Conservation (phyloP, 2,329 filamentous ascomycete species). For the Paramyrothecium sp. region DNA sequence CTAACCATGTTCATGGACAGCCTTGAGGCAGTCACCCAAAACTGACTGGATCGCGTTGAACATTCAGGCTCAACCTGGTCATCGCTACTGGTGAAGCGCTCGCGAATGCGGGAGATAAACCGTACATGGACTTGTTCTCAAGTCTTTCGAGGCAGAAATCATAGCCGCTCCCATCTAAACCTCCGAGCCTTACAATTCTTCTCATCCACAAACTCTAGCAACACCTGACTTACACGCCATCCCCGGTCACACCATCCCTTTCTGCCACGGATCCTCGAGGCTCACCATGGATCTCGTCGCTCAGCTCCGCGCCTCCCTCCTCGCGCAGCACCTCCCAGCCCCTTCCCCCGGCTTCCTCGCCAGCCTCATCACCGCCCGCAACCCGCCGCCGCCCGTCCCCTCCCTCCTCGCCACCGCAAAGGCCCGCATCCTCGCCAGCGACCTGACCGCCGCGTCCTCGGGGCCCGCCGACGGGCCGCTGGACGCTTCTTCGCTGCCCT, state of each 20-base stretch:
- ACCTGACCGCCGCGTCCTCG: conserved; percentile 57
- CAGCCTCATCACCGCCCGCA: conserved; percentile 56
- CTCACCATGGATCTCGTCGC: conserved; percentile 28
- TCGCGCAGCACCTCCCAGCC: conserved; percentile 52
- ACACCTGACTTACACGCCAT: no score
- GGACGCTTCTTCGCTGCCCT: conserved; percentile 32
- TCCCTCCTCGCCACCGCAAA: conserved; percentile 77
- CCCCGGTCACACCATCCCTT: neutral
- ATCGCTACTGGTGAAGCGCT: no score
- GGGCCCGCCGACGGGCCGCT: conserved; percentile 31
- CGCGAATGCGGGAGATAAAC: no score
- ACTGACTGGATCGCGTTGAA: no score
- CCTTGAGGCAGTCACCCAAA: no score
- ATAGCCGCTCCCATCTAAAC: no score
- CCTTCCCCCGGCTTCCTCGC: conserved; percentile 60
- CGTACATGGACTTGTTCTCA: no score
- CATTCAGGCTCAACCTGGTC: no score
- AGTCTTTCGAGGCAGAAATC: no score
- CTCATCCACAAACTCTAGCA: no score
- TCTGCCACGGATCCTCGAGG: neutral
- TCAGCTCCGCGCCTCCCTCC: conserved; percentile 52
- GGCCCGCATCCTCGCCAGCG: conserved; percentile 74
- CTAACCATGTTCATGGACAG: no score
- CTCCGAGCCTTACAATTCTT: no score
- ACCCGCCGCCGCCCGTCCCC: conserved; percentile 59